These are phyloP conservation scores for Xylariaceae sp. DNA, from an alignment of 2,329 filamentous ascomycete species.

Conservation along the genomic window DNA sequence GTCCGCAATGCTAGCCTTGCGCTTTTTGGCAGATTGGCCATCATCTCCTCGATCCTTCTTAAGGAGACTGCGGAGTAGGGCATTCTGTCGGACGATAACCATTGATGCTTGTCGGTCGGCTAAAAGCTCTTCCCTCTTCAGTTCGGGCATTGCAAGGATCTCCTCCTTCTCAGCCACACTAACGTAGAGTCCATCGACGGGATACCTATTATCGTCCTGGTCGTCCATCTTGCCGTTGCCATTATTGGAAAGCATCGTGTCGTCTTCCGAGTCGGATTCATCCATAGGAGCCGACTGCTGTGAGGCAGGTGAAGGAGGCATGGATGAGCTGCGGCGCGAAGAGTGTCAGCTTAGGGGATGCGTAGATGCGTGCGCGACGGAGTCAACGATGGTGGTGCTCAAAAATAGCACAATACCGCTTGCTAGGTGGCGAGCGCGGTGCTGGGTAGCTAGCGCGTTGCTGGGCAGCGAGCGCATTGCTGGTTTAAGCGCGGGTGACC, in stretches of 20 bases:
- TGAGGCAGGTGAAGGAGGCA: constrained; percentile 59
- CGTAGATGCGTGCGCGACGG: no score
- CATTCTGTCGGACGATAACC: constrained; percentile 73
- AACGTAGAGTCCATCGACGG: constrained; percentile 79
- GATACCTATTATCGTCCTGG: constrained; percentile 59
- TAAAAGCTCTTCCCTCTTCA: constrained; percentile 83
- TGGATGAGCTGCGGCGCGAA: no score
- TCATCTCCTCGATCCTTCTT: constrained; percentile 53
- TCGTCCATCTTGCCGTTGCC: constrained; percentile 28
- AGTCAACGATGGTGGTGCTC: no score
- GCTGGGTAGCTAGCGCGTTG: no score
- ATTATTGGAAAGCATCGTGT: constrained; percentile 38
- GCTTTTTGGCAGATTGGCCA: constrained; percentile 57
- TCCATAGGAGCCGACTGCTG: constrained; percentile 83
- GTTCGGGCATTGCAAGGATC: constrained; percentile 81
- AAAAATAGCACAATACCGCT: no score
- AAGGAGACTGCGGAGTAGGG: constrained; percentile 71
- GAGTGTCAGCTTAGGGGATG: no score
- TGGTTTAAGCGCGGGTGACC: no score
- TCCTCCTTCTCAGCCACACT: constrained; percentile 65
- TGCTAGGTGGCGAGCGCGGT: no score
- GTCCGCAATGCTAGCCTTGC: constrained; percentile 72
- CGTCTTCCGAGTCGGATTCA: constrained; percentile 74
- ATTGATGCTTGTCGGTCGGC: constrained; percentile 80
- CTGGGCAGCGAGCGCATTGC: no score